Evolutionary conservation across 129 eudicot species (phyloP).

Genomic region (Pseudognaphalium luteoalbum): DNA sequence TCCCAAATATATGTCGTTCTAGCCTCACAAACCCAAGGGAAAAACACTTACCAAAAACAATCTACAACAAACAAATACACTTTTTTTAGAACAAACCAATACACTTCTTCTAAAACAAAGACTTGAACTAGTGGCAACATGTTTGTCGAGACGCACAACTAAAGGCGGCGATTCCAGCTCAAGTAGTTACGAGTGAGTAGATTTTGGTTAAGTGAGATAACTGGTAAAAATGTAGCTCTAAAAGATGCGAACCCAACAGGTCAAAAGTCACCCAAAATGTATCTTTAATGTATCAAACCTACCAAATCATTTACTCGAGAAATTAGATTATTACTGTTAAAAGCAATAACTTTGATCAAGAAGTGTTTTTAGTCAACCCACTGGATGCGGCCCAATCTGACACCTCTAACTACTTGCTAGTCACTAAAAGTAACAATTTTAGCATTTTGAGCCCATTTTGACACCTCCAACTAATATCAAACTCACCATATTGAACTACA

Average conservation of each 20-base stretch:
- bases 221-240: no score
- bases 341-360: no score
- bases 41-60: no score
- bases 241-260: not conserved
- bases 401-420: not conserved
- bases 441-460: not conserved
- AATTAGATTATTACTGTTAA: not conserved
- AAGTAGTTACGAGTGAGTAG: not conserved
- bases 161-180: not conserved
- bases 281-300: no score
- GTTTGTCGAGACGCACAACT: not conserved
- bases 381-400: no score
- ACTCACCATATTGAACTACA: not conserved
- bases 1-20: no score
- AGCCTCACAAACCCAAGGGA: no score
- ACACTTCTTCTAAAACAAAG: no score
- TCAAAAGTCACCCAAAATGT: not conserved
- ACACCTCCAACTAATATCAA: not conserved
- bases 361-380: no score
- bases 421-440: no score
- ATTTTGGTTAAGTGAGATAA: not conserved
- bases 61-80: no score
- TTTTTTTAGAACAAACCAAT: no score
- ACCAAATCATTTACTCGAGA: not conserved
- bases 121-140: not conserved